A percentile compares a stretch with the other conserved stretches of the same genome.
Conservation (phyloP, 1,139 yeast genomes). For the Sugiyamaella paludigena region DNA sequence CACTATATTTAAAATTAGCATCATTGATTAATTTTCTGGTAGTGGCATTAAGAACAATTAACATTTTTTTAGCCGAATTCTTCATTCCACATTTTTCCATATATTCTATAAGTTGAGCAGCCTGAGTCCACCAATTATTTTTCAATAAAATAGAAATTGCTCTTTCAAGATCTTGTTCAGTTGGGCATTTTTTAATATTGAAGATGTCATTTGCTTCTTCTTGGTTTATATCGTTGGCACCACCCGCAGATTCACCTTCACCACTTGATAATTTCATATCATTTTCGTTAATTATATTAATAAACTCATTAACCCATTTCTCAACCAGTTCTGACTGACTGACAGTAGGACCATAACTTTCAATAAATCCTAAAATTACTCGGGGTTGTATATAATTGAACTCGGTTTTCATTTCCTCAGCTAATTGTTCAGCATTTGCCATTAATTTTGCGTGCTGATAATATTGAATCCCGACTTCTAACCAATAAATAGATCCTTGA, state of each 20-base stretch:
- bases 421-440: conserved; percentile 27
- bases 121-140: conserved; percentile 21
- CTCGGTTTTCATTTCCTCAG: conserved; percentile 21
- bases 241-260: background rate
- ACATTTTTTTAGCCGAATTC: conserved; percentile 18
- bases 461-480: conserved; percentile 35
- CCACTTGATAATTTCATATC: conserved; percentile 2
- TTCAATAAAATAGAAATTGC: conserved; percentile 20
- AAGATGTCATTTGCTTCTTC: conserved; percentile 23
- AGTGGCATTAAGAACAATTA: conserved; percentile 24
- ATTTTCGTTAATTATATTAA: conserved; percentile 17
- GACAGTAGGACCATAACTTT: conserved; percentile 21
- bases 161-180: conserved; percentile 19
- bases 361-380: conserved; percentile 26
- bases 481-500: conserved; percentile 33
- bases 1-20: background rate
- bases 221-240: conserved; percentile 17
- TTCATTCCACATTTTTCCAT: conserved; percentile 21
- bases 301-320: conserved; percentile 26
- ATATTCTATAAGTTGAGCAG: conserved; percentile 21
- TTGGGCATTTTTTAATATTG: conserved; percentile 19
- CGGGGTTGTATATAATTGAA: conserved; percentile 28
- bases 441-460: conserved; percentile 30
- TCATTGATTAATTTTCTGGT: conserved; percentile 20
- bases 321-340: conserved; percentile 20